Base-by-base conservation (phyloP, 2,329 filamentous ascomycete species). In the Beauveria asiatica region DNA sequence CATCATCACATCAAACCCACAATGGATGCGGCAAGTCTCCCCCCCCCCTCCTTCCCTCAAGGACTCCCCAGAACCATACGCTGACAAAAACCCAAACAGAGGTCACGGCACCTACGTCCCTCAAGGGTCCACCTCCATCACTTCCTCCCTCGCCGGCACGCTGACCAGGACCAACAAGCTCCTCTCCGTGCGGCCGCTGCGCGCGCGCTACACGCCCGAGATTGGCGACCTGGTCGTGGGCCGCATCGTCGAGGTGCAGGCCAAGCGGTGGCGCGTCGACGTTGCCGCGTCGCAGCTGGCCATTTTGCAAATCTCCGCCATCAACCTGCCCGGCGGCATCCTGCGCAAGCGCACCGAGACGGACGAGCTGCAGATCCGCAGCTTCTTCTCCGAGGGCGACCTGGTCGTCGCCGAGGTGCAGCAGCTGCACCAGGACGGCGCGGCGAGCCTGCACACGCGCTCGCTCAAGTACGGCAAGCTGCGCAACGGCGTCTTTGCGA, bases 311-410 rank as follows among this genome's bases (percentile, higher is more conserved):
- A 85, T 99, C 48, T 90, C 86, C 58, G 88, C 89, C 63, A 97
- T 99, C 75, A 99, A 99, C 72, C 79, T 99, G 2, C 94, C 94
- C 0, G 94, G 94, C 60, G 94, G 94, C 39, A 96, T 96, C 65
- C 80, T 97, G 68, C 85, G 94, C 61, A 89, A 93, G 70, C 83
- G 94, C 65, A 99, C 94, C 30, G 92, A 93, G 69, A 95, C 94
- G 17, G 94, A 99, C 73, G 94, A 97, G 78, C 81, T 99, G 68
- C 94, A 97, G 75, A 97, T 99, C 74, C 85, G 94, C 55, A 90
- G 86, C n/a, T 99, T 97, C 75, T 97, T 99, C 76, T 87, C 88
- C 59, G 94, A 99, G 74, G 94, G 94, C 13, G 94, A 99, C 72
- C 77, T 99, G 57, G 78, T 99, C 17, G 90, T 97, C 19, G 94